A percentile compares a stretch with the other conserved stretches of the same genome.
Conservation (phyloP, 2,329 filamentous ascomycete species). For the Zymoseptoria brevis region DNA sequence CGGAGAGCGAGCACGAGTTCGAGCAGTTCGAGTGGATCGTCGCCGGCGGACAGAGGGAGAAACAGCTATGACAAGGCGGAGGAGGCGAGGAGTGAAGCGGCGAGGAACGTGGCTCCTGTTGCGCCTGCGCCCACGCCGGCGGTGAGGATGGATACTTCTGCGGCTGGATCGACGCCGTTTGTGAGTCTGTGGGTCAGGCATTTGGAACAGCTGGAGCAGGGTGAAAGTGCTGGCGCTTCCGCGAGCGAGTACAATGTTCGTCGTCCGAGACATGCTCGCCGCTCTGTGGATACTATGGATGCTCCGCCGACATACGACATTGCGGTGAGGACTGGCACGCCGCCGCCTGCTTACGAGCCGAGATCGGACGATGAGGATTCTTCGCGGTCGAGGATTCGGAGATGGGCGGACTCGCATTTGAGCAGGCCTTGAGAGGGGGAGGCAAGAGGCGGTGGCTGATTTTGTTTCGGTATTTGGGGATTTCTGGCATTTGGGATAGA, state of each 20-base stretch:
- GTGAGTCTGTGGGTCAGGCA: slow-evolving; percentile 26
- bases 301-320: slow-evolving; percentile 26
- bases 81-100: slow-evolving; percentile 24
- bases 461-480: not conserved
- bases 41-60: slow-evolving; percentile 10
- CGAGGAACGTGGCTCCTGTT: slow-evolving; percentile 5
- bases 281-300: slow-evolving; percentile 21
- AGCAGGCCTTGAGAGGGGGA: not conserved
- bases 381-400: not conserved
- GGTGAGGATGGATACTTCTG: not conserved
- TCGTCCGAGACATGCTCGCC: slow-evolving; percentile 18
- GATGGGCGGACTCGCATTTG: not conserved
- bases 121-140: slow-evolving; percentile 4
- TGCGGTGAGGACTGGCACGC: slow-evolving; percentile 21
- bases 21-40: slow-evolving; percentile 6
- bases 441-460: not conserved
- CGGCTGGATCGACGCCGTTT: slow-evolving; percentile 18
- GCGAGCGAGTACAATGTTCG: slow-evolving; percentile 11
- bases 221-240: slow-evolving; percentile 7
- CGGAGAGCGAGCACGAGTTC: slow-evolving; percentile 22
- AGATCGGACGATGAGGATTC: slow-evolving; percentile 22
- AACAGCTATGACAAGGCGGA: slow-evolving; percentile 24
- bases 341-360: slow-evolving; percentile 28
- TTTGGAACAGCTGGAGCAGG: slow-evolving; percentile 19
- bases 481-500: not conserved